Base-by-base conservation (phyloP, 164 flowering plant species). In the Magnolia sinica region DNA sequence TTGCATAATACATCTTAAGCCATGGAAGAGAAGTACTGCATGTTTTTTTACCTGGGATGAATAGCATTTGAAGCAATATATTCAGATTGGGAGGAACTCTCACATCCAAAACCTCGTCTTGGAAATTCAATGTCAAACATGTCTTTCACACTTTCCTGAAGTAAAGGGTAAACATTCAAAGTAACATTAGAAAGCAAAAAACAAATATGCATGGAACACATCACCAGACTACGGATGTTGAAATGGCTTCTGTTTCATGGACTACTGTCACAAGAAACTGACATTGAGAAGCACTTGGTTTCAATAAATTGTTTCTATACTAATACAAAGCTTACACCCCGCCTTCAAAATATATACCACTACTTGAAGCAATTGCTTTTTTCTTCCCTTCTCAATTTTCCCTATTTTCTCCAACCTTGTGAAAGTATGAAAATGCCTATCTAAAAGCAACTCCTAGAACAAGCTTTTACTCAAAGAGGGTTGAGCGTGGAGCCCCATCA, bases 31-130 rank as follows among this genome's bases (percentile, higher is more conserved):
- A 52, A 52, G 61, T 37, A 37, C 16, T 55, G 2, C 16, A 16
- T 55, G 31, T 18, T 65, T 74, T 74, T 76, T 74, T 59, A 88
- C 93, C 87, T 87, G 71, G 77, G 45, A n/a, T 81, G 76, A 68
- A 79, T 70, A 74, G 61, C 77, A 76, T 74, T 74, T 24, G 84
- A 80, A 77, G 89, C 77, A 69, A 76, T 71, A 37, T 82, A 75
- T 78, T 86, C 89, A 74, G 92, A 86, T 70, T 79, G 87, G 50
- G 88, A 82, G 19, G 88, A 86, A 73, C 86, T 29, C 50, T 79
- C 87, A 70, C 89, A 82, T 23, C 70, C 78, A 50, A 73, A 59
- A 29, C 74, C 79, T 61, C 74, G 74, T 70, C 69, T 75, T 45
- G 79, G 76, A 79, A 77, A 10, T 24, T 67, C 68, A 59, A 58